These are phyloP conservation scores for Debaryomyces maramus DNA, from an alignment of 805 yeast species.

Conservation along the genomic window DNA sequence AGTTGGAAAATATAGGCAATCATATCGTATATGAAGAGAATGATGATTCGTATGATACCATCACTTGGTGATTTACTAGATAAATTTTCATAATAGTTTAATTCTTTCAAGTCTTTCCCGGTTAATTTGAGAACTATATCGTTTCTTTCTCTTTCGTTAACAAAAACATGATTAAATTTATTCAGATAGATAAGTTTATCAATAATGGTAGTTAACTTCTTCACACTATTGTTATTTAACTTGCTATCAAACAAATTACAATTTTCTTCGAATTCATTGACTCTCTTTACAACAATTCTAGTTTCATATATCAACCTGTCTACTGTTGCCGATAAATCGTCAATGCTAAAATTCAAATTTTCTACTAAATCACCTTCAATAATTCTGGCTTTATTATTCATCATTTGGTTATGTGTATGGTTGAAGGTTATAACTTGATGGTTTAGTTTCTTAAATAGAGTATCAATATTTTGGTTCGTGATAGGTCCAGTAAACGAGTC, in stretches of 20 bases:
- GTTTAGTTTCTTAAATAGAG: conserved; percentile 27
- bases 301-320: conserved; percentile 43
- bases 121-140: conserved; percentile 27
- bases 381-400: conserved; percentile 20
- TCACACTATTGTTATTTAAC: conserved; percentile 26
- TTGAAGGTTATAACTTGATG: conserved; percentile 30
- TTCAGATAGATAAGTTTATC: conserved; percentile 28
- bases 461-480: conserved; percentile 15
- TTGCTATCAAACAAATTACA: conserved; percentile 27
- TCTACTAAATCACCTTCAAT: conserved; percentile 31
- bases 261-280: conserved; percentile 41
- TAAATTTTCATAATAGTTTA: conserved; percentile 10
- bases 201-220: conserved; percentile 26
- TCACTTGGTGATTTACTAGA: conserved; percentile 3
- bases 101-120: conserved; percentile 15
- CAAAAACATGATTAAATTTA: conserved; percentile 32
- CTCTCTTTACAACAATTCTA: conserved; percentile 38
- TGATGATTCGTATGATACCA: conserved; percentile 19
- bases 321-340: conserved; percentile 31
- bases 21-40: conserved; percentile 35
- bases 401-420: conserved; percentile 27
- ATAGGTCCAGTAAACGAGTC: conserved; percentile 1
- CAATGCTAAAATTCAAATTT: conserved; percentile 28
- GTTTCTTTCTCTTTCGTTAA: conserved; percentile 27
- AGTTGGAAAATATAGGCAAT: conserved; percentile 31